Conservation (phyloP, 805 yeast species). For the Yamadazyma philogaea region DNA sequence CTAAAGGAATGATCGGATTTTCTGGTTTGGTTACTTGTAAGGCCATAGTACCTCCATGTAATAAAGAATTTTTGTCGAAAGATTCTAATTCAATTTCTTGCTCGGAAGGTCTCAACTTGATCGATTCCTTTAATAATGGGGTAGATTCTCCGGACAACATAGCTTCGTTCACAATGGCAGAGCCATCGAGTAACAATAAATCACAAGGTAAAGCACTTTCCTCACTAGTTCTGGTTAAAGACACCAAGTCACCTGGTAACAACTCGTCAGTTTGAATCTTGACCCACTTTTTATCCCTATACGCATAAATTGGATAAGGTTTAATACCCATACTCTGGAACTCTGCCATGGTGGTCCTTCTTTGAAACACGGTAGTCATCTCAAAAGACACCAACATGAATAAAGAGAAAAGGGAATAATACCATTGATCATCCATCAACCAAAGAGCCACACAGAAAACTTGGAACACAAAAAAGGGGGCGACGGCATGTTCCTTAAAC, state of each 20-base stretch:
- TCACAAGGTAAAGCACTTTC: constrained; percentile 96
- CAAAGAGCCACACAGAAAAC: constrained; percentile 92
- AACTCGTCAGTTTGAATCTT: constrained; percentile 68
- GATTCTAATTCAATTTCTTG: constrained; percentile 75
- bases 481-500: constrained; percentile 96
- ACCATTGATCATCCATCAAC: constrained; percentile 97
- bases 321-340: constrained; percentile 96
- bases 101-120: constrained; percentile 71
- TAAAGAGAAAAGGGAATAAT: constrained; percentile 83
- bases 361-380: constrained; percentile 90
- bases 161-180: constrained; percentile 96
- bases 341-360: constrained; percentile 91
- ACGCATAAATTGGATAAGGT: constrained; percentile 76
- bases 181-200: constrained; percentile 77
- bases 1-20: constrained; percentile 46
- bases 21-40: constrained; percentile 81
- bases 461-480: constrained; percentile 97
- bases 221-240: constrained; percentile 82
- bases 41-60: constrained; percentile 96
- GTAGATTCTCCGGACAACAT: constrained; percentile 99
- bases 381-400: constrained; percentile 93
- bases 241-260: constrained; percentile 89
- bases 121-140: constrained; percentile 89
- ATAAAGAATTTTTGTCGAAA: constrained; percentile 79
- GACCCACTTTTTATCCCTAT: constrained; percentile 68